Evolutionary conservation across 2,329 filamentous ascomycete genomes (phyloP).

Genomic region (Tolypocladium paradoxum): DNA sequence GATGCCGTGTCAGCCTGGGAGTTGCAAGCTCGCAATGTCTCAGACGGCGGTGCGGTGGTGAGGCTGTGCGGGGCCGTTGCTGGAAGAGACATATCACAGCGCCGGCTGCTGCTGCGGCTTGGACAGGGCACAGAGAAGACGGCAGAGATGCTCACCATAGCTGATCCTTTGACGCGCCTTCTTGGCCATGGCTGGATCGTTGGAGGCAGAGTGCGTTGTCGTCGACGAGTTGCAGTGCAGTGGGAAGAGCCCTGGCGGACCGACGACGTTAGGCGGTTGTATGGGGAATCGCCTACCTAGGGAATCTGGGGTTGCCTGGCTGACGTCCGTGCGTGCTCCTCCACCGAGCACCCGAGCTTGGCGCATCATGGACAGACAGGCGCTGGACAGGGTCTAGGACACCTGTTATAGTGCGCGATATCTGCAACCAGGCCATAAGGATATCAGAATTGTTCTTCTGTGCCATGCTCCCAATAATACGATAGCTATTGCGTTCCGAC

Average conservation of each 20-base stretch:
- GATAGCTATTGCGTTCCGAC: no score
- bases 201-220: neutral
- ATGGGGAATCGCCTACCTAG: neutral
- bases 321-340: neutral
- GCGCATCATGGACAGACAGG: neutral
- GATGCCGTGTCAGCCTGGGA: neutral
- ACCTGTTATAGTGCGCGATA: no score
- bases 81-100: neutral
- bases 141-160: constrained; percentile 40
- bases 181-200: constrained; percentile 42
- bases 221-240: neutral
- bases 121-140: neutral
- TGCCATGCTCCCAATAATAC: no score
- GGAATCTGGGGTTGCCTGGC: neutral
- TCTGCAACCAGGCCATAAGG: no score
- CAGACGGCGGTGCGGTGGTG: neutral
- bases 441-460: no score
- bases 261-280: neutral
- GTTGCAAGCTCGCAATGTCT: neutral
- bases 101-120: neutral
- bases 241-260: neutral
- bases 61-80: neutral
- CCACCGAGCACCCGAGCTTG: neutral
- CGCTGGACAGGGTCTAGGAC: no score
- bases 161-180: constrained; percentile 61